These are phyloP conservation scores for Colletotrichum simmondsii DNA, from an alignment of 2,329 filamentous ascomycete species.

Conservation along the genomic window DNA sequence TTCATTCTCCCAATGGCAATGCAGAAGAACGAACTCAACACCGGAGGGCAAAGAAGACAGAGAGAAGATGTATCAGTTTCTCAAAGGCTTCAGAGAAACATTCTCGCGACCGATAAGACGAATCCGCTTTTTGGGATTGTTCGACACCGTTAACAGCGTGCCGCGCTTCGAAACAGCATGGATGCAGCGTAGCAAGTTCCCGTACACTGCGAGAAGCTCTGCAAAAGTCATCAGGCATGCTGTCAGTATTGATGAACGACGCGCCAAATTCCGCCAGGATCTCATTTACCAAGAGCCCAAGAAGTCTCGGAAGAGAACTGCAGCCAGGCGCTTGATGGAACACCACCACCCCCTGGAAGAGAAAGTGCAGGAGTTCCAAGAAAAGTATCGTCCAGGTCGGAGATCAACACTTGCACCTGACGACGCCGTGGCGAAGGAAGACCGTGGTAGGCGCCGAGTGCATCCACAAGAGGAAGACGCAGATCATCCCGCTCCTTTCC, in stretches of 20 bases:
- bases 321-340: conserved; percentile 37
- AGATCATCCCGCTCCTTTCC: conserved; percentile 53
- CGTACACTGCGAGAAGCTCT: conserved; percentile 70
- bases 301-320: conserved; percentile 36
- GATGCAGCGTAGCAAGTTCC: conserved; percentile 84
- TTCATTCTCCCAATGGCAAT: conserved; percentile 80
- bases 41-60: conserved; percentile 56
- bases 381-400: conserved; percentile 48
- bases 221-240: conserved; percentile 74
- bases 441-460: conserved; percentile 7
- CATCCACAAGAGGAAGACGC: conserved; percentile 36
- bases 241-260: conserved; percentile 76
- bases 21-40: conserved; percentile 56
- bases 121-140: conserved; percentile 81
- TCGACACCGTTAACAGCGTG: conserved; percentile 85
- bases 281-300: conserved; percentile 66
- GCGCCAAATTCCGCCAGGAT: conserved; percentile 79
- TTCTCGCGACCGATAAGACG: conserved; percentile 80
- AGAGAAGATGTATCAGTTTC: conserved; percentile 75
- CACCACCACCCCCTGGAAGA: conserved; percentile 35
- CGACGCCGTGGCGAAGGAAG: conserved; percentile 28
- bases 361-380: conserved; percentile 40
- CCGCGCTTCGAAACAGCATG: conserved; percentile 79
- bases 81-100: conserved; percentile 84
- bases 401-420: conserved; percentile 30